Percentiles rank a stretch among this genome's conserved stretches.
phyloP scores from a whole-genome alignment of 306 rosid genomes.

The Canavalia ensiformis region DNA sequence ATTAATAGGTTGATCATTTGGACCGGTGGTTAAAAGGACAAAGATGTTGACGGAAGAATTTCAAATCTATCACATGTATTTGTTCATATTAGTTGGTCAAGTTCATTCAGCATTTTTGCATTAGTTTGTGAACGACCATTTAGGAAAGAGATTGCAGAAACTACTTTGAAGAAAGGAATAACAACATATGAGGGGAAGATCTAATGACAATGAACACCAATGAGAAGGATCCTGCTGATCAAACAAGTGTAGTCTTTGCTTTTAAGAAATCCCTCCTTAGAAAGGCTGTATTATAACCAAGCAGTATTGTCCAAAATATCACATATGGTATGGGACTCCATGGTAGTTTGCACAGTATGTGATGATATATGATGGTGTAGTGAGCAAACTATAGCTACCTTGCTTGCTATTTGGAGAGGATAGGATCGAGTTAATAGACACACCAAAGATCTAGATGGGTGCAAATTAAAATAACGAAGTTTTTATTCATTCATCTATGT shows the following conservation, averaged over 20 bases:
- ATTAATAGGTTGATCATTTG: neutral
- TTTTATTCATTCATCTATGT: neutral
- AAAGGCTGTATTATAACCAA: neutral
- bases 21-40: neutral
- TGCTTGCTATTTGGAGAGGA: neutral
- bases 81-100: neutral
- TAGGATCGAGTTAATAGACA: neutral
- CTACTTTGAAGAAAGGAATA: neutral
- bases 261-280: neutral
- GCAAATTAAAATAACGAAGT: neutral
- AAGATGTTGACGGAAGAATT: neutral
- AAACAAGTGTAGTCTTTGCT: neutral
- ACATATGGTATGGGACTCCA: neutral
- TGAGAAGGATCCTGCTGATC: slow-evolving; percentile 12
- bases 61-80: neutral
- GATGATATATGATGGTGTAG: neutral
- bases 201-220: slow-evolving; percentile 6
- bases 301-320: neutral
- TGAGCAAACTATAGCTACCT: neutral
- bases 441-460: neutral
- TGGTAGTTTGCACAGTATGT: neutral
- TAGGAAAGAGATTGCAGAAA: neutral
- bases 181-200: neutral
- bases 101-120: neutral
- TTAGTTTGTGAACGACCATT: neutral